Evolutionary conservation across 352 stramenopile genomes (phyloP).

Genomic region (Phytophthora megakarya): DNA sequence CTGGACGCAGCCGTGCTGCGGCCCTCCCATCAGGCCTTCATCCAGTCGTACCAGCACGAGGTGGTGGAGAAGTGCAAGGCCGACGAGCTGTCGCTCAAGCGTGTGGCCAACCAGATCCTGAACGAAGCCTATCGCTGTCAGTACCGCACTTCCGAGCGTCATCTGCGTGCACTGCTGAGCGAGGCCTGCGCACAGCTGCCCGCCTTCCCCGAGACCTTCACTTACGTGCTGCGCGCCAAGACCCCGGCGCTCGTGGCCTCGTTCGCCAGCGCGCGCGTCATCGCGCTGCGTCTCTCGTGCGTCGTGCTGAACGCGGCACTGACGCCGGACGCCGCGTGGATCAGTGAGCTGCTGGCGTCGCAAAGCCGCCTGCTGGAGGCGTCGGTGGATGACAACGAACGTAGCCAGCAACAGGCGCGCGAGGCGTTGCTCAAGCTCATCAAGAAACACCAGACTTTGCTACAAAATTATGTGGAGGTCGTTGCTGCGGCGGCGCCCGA

Average conservation of each 20-base stretch:
- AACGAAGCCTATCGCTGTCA: slow-evolving; percentile 57
- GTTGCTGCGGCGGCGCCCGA: slow-evolving; percentile 39
- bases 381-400: slow-evolving; percentile 50
- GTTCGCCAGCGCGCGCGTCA: slow-evolving; percentile 58
- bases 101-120: slow-evolving; percentile 65
- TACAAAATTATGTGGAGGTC: slow-evolving; percentile 47
- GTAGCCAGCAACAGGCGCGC: slow-evolving; percentile 46
- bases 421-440: slow-evolving; percentile 54
- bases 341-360: slow-evolving; percentile 47
- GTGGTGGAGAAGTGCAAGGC: slow-evolving; percentile 64
- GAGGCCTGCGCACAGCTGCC: slow-evolving; percentile 40
- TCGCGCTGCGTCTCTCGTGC: slow-evolving; percentile 63
- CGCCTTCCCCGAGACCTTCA: slow-evolving; percentile 57
- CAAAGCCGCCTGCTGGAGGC: slow-evolving; percentile 68
- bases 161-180: slow-evolving; percentile 57
- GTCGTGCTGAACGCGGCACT: slow-evolving; percentile 53
- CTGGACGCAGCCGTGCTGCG: slow-evolving; percentile 59
- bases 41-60: slow-evolving; percentile 75
- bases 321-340: slow-evolving; percentile 34
- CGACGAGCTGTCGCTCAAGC: slow-evolving; percentile 67
- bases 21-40: slow-evolving; percentile 50
- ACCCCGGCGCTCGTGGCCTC: slow-evolving; percentile 47
- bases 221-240: slow-evolving; percentile 46
- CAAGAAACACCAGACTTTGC: slow-evolving; percentile 46
- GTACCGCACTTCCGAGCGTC: slow-evolving; percentile 56